phyloP scores from a whole-genome alignment of 305 asterid species.

The Plantago lanceolata region DNA sequence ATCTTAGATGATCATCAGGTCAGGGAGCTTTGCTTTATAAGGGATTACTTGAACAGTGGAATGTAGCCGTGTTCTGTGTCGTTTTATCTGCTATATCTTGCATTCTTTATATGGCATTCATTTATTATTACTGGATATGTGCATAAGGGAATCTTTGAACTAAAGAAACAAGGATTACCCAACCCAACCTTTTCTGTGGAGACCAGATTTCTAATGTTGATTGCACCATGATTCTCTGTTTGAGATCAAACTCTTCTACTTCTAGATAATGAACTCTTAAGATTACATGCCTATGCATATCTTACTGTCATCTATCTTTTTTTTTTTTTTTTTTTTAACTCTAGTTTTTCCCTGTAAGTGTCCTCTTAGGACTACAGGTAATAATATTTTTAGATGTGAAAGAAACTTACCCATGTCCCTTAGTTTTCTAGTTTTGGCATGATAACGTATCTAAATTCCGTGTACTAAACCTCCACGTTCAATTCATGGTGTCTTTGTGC shows the following conservation, averaged over 20 bases:
- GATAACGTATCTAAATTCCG: not conserved
- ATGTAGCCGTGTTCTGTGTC: too few relatives aligned
- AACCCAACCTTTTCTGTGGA: too few relatives aligned
- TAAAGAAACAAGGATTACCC: too few relatives aligned
- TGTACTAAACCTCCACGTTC: conserved; percentile 20
- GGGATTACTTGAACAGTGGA: not conserved
- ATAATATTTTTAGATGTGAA: not conserved
- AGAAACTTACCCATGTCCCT: not conserved
- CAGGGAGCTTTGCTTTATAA: too few relatives aligned
- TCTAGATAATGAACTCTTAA: not conserved
- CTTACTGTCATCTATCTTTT: not conserved
- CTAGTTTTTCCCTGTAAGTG: not conserved
- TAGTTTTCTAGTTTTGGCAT: not conserved
- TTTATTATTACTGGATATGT: too few relatives aligned
- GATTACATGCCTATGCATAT: not conserved
- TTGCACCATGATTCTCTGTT: not conserved
- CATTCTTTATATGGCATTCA: not conserved
- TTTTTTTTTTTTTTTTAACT: too few relatives aligned
- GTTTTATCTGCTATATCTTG: not conserved
- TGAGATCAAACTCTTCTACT: not conserved
- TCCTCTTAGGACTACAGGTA: not conserved
- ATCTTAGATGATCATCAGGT: too few relatives aligned
- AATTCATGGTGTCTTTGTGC: conserved; percentile 30
- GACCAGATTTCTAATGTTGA: too few relatives aligned
- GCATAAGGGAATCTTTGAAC: too few relatives aligned